Evolutionary conservation across 768 basidiomycete species (phyloP), one percentile per base, ranked within the genome.

Genomic region (Mycena maculata): DNA sequence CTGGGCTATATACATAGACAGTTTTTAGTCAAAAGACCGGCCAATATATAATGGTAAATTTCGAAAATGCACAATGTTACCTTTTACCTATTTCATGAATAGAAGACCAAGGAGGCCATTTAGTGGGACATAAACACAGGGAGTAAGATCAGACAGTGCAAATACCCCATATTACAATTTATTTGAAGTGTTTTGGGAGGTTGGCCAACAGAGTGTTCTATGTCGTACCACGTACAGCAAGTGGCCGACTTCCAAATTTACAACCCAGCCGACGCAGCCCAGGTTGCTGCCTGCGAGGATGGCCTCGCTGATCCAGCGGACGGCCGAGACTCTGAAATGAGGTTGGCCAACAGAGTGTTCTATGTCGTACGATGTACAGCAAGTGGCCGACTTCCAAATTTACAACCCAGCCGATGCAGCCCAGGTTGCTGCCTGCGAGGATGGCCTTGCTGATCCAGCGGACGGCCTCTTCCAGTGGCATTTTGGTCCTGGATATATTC

Each of bases 381-480:
- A 64, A 60, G 62, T 31, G 22, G 18, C 25, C 39, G 68, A 60
- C 44, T 69, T 69, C 27, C 22, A 15, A n/a, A 47, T 69, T 16
- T 62, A 64, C 53, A 57, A 52, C 30, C 58, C 62, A 39, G 68
- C 58, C 38, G 56, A 44, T 41, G 13, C 8, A 25, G 36, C 30
- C n/a, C 33, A 55, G 16, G 68, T 64, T 28, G 38, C 30, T n/a
- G 52, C 56, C 28, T 64, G 55, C 53, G 58, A 59, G 45, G 20
- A 49, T 8, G 63, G 39, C 0, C 18, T 53, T 22, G 36, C 12
- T n/a, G 53, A 55, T 60, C 57, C 62, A 22, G 22, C 53, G 23
- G 27, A 53, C 11, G 48, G 31, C 52, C 42, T 33, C 45, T 63
- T 44, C 39, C 62, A 60, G 56, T 64, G 68, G 68, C 58, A 69